Evolutionary conservation across 1,284 basidiomycete genomes (phyloP).

Genomic region (Thecaphora thlaspeos): DNA sequence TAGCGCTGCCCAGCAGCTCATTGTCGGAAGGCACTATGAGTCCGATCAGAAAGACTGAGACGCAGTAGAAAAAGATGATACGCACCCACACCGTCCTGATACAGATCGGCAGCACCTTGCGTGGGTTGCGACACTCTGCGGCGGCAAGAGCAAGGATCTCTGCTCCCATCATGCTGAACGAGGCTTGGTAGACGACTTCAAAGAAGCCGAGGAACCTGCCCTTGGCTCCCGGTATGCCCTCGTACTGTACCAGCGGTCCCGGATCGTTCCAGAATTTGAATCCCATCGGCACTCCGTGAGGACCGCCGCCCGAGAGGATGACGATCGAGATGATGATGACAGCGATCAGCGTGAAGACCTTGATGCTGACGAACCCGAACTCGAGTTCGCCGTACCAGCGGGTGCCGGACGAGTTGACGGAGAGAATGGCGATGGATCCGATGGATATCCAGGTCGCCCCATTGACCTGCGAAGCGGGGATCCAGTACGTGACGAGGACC

Average conservation of each 20-base stretch:
- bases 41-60: background rate
- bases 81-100: background rate
- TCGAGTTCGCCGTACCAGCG: slow-evolving; percentile 68
- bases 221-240: slow-evolving; percentile 60
- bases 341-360: slow-evolving; percentile 32
- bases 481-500: slow-evolving; percentile 39
- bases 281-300: slow-evolving; percentile 2
- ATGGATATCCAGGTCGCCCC: slow-evolving; percentile 61
- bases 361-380: slow-evolving; percentile 55
- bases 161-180: background rate
- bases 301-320: slow-evolving; percentile 18
- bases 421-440: slow-evolving; percentile 59
- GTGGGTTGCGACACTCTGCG: background rate
- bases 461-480: slow-evolving; percentile 60
- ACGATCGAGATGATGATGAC: slow-evolving; percentile 34
- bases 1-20: background rate
- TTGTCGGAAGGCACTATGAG: background rate
- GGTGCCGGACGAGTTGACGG: slow-evolving; percentile 62
- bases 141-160: background rate
- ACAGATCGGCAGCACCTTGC: background rate
- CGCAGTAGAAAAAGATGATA: background rate
- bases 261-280: slow-evolving; percentile 48
- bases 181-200: background rate
- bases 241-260: slow-evolving; percentile 52
- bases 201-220: background rate